Conservation (phyloP, 371 early-diverging fungal species). For the Saksenaea oblongispora region DNA sequence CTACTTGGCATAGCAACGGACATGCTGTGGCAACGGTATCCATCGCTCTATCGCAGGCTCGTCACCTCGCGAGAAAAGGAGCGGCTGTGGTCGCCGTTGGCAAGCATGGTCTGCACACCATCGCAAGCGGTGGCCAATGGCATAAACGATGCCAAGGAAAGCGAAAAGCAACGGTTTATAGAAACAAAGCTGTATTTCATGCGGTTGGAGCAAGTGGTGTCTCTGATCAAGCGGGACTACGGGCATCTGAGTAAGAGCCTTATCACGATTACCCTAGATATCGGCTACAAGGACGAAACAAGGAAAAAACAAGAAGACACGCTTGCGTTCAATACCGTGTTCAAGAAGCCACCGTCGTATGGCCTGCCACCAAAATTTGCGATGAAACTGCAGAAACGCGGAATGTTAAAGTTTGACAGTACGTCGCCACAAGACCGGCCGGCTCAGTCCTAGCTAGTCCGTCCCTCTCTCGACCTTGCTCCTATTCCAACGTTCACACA, state of each 20-base stretch:
- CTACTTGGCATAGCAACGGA: constrained; percentile 54
- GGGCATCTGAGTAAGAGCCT: constrained; percentile 63
- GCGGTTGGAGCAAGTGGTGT: constrained; percentile 63
- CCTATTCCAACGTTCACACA: neutral
- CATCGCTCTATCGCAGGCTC: constrained; percentile 53
- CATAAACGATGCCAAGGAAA: constrained; percentile 45
- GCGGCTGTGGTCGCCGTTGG: constrained; percentile 71
- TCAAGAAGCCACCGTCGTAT: constrained; percentile 29
- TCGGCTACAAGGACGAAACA: constrained; percentile 49
- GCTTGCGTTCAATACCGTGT: neutral
- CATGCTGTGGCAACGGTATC: constrained; percentile 57
- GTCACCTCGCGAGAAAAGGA: constrained; percentile 63
- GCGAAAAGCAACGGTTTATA: constrained; percentile 61
- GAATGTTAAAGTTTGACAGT: constrained; percentile 10
- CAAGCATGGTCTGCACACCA: constrained; percentile 60
- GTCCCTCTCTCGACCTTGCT: neutral
- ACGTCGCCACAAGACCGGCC: neutral
- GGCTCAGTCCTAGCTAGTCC: neutral
- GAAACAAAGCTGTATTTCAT: constrained; percentile 63
- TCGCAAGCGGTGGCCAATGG: constrained; percentile 23
- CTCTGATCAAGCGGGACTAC: constrained; percentile 63
- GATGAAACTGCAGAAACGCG: constrained; percentile 48
- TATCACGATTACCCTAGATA: constrained; percentile 71
- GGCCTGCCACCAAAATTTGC: constrained; percentile 56
- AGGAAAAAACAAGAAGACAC: neutral